These are phyloP conservation scores for Eucalyptus regnans DNA, from an alignment of 345 rosid species.

Conservation along the genomic window DNA sequence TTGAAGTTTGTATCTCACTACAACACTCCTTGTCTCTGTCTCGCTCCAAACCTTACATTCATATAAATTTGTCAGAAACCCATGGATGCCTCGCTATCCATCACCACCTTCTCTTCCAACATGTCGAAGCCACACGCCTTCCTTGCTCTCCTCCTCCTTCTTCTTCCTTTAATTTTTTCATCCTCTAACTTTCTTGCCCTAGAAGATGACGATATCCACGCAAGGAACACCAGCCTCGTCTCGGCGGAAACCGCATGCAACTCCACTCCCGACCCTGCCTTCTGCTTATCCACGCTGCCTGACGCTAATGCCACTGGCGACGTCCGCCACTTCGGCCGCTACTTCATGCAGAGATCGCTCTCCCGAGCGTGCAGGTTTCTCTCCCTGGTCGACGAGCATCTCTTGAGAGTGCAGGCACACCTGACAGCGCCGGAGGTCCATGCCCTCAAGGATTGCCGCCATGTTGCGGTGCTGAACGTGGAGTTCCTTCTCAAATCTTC, in stretches of 20 bases:
- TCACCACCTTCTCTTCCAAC: not conserved
- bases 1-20: not conserved
- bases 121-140: not conserved
- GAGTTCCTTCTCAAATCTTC: slow-evolving; percentile 42
- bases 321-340: slow-evolving; percentile 37
- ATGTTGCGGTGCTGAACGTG: slow-evolving; percentile 30
- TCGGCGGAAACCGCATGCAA: slow-evolving; percentile 26
- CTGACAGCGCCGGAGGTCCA: slow-evolving; percentile 22
- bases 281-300: slow-evolving; percentile 39
- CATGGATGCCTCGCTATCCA: not conserved
- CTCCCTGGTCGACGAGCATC: slow-evolving; percentile 31
- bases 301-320: slow-evolving; percentile 23
- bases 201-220: not conserved
- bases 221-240: not conserved
- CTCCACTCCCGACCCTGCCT: slow-evolving; percentile 50
- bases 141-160: not conserved
- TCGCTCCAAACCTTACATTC: not conserved
- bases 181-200: not conserved
- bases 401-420: slow-evolving; percentile 1
- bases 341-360: slow-evolving; percentile 46
- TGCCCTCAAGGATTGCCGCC: slow-evolving; percentile 63
- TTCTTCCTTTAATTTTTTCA: not conserved
- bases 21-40: not conserved
- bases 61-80: not conserved
- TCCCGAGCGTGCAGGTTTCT: slow-evolving; percentile 49